A percentile compares a stretch with the other conserved stretches of the same genome.
phyloP scores from a whole-genome alignment of 768 basidiomycete species.

The Paxillus rubicundulus region DNA sequence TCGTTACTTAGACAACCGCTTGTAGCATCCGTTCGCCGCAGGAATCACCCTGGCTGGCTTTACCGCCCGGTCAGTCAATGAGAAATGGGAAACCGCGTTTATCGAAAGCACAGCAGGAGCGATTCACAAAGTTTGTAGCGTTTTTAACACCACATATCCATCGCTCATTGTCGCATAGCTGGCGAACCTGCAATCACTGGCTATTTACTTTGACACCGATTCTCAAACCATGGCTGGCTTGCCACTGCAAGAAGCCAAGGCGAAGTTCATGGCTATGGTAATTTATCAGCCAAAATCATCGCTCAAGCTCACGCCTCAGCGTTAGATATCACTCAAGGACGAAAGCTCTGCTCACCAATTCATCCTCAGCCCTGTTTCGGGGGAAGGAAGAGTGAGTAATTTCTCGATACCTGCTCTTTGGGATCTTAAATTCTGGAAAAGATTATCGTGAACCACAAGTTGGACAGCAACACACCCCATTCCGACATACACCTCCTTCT shows the following conservation, averaged over 20 bases:
- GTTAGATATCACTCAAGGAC: slow-evolving; percentile 52
- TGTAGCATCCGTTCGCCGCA: slow-evolving; percentile 89
- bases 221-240: slow-evolving; percentile 72
- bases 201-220: slow-evolving; percentile 95
- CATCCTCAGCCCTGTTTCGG: slow-evolving; percentile 92
- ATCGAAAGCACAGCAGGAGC: slow-evolving; percentile 85
- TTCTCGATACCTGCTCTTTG: background rate
- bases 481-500: slow-evolving; percentile 87
- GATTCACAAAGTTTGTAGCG: slow-evolving; percentile 74
- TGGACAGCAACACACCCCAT: slow-evolving; percentile 71
- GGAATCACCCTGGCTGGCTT: slow-evolving; percentile 88
- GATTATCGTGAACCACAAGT: slow-evolving; percentile 81
- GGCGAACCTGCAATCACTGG: slow-evolving; percentile 80
- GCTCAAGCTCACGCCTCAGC: slow-evolving; percentile 1
- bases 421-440: slow-evolving; percentile 27
- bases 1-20: background rate
- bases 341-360: slow-evolving; percentile 68
- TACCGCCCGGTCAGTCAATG: slow-evolving; percentile 85
- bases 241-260: slow-evolving; percentile 59
- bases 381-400: slow-evolving; percentile 77
- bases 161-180: slow-evolving; percentile 46
- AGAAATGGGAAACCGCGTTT: slow-evolving; percentile 85
- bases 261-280: slow-evolving; percentile 75
- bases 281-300: slow-evolving; percentile 2
- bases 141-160: background rate